Conservation (phyloP, 805 yeast species). For the Yarrowia sp. region DNA sequence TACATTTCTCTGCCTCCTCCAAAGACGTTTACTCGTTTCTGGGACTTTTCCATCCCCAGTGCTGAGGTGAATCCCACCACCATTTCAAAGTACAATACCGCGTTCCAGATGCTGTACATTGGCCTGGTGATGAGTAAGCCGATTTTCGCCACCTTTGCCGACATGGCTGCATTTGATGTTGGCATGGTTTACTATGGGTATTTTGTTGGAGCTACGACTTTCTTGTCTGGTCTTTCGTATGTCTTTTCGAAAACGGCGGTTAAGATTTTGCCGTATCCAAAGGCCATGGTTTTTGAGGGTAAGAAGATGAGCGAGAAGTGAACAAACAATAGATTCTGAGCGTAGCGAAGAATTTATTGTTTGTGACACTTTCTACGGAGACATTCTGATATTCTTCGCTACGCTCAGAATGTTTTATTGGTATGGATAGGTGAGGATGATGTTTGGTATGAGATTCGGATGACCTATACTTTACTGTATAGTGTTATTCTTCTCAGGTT, state of each 20-base stretch:
- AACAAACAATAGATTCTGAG: background rate
- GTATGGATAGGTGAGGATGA: too few relatives aligned
- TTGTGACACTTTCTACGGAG: too few relatives aligned
- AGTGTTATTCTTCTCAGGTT: too few relatives aligned
- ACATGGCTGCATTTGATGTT: constrained; percentile 33
- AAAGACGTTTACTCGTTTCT: constrained; percentile 62
- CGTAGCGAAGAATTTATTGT: background rate
- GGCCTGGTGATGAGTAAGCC: constrained; percentile 61
- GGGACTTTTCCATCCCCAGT: constrained; percentile 76
- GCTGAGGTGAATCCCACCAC: constrained; percentile 85
- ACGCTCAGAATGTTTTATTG: too few relatives aligned
- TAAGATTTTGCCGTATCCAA: constrained; percentile 43
- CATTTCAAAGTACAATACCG: constrained; percentile 85
- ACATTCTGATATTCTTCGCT: too few relatives aligned
- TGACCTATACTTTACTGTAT: too few relatives aligned
- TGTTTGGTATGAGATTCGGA: too few relatives aligned
- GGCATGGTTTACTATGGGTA: constrained; percentile 38
- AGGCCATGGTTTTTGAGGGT: constrained; percentile 11
- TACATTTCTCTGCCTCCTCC: constrained; percentile 73
- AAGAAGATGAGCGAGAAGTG: constrained; percentile 11
- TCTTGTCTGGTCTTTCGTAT: constrained; percentile 75
- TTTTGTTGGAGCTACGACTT: constrained; percentile 65
- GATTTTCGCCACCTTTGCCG: constrained; percentile 40
- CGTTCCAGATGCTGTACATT: constrained; percentile 85
- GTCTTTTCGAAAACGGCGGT: constrained; percentile 68